Base-by-base conservation (phyloP, 2,329 filamentous ascomycete genomes). In the Zopfia rhizophila region DNA sequence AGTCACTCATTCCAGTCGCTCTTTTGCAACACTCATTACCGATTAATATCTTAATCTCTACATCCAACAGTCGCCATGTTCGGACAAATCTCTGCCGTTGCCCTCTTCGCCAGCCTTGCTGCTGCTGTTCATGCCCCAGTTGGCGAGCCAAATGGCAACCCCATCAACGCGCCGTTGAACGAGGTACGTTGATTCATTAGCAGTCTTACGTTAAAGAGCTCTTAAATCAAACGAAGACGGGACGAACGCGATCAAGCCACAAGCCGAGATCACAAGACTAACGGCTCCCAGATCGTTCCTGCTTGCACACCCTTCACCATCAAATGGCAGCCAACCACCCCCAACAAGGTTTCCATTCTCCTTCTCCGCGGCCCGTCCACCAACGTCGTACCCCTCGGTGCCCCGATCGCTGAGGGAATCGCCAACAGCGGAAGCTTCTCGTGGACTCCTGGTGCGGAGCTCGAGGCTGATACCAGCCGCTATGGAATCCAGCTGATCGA, bases 401-500 rank as follows among this genome's bases (percentile, higher is more conserved):
- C 79, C 48, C 75, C 84, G 53, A 78, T 75, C 50, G 66, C 58
- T 16, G 77, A 83, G 66, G 65, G 68, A 53, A 80, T 82, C 67
- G 53, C 67, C 61, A 86, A 87, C 79, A 75, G 65, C 47, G 84
- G 84, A 48, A 64, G 60, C 53, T 85, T 74, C 75, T 35, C 53
- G 45, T 86, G 82, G 83, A 82, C 78, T 30, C 81, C 81, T 29
- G 60, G 72, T 49, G 65, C 75, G 42, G 53, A 63, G 29, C 78
- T 85, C 48, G 72, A 76, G 59, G 64, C 65, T 51, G 78, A 80
- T 51, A 65, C 63, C 53, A 77, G 75, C 58, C 78, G 76, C 70
- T 86, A 86, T 72, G 84, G 83, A 51, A 74, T 87, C 63, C 76
- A 85, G 66, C 70, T 87, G 59, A 81, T 86, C 56, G 82, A 81